Conservation (phyloP, 2,329 filamentous ascomycete species). For the Chaetomiaceae sp. region DNA sequence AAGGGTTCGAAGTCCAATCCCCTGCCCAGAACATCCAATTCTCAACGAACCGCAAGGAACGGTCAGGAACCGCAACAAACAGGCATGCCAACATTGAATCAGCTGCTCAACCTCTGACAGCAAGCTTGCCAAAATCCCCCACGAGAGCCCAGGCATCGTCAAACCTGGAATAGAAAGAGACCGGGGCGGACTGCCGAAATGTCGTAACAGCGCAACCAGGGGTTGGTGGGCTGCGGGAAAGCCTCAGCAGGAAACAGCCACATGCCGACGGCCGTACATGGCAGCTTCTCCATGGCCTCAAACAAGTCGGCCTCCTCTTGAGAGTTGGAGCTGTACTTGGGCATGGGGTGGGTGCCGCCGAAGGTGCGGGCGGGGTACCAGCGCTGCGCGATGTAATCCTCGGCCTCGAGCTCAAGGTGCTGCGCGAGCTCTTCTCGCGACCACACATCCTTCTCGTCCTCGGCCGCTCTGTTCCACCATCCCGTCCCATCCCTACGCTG, state of each 20-base stretch:
- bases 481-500: neutral
- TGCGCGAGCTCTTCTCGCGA: conserved; percentile 1
- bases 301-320: neutral
- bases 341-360: neutral
- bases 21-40: too few species aligned
- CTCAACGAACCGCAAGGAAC: too few species aligned
- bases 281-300: conserved; percentile 3
- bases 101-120: too few species aligned
- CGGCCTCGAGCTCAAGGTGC: neutral
- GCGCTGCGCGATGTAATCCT: neutral
- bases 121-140: neutral
- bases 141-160: neutral
- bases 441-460: neutral
- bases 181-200: conserved; percentile 1
- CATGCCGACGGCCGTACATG: conserved; percentile 7
- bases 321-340: neutral
- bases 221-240: neutral
- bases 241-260: conserved; percentile 3
- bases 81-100: too few species aligned
- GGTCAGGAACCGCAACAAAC: too few species aligned
- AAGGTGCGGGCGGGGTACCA: neutral
- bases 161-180: conserved; percentile 1
- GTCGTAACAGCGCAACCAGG: neutral
- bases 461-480: neutral
- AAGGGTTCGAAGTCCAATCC: too few species aligned